phyloP scores from a whole-genome alignment of 1,139 yeast species.

The Lodderomyces pseudojiufengensis region DNA sequence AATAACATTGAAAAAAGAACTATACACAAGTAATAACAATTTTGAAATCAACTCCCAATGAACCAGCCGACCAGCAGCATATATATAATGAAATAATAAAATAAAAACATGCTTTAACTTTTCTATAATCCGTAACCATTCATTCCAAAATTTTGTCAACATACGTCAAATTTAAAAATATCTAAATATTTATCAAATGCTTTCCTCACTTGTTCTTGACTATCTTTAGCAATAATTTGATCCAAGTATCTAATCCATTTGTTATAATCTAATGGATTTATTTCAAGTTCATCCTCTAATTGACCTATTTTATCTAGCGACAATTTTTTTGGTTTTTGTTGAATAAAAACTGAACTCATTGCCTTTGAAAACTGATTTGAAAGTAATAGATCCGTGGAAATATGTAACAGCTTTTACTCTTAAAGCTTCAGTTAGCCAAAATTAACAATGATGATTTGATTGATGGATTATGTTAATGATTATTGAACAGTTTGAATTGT shows the following conservation, averaged over 20 bases:
- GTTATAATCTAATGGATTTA: slow-evolving; percentile 53
- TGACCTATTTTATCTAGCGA: slow-evolving; percentile 51
- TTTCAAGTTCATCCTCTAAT: slow-evolving; percentile 56
- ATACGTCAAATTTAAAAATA: slow-evolving; percentile 57
- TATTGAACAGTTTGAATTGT: no score
- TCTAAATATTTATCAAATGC: slow-evolving; percentile 60
- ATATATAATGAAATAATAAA: background rate
- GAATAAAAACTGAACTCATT: slow-evolving; percentile 19
- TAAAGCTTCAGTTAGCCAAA: no score
- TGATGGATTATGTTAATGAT: no score
- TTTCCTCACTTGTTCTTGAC: slow-evolving; percentile 57
- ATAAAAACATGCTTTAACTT: slow-evolving; percentile 1
- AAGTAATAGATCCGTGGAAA: no score
- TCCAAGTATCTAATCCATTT: slow-evolving; percentile 59
- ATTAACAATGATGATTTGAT: no score
- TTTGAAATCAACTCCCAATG: no score
- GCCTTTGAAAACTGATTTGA: background rate
- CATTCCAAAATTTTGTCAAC: slow-evolving; percentile 12
- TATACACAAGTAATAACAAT: slow-evolving; percentile 4
- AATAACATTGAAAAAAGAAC: slow-evolving; percentile 2
- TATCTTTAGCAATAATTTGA: slow-evolving; percentile 54
- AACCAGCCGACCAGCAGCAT: background rate
- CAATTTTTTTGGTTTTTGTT: slow-evolving; percentile 28
- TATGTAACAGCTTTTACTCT: no score
- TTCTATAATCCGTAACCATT: background rate